Base-by-base conservation (phyloP, 805 yeast genomes). In the Yarrowia sp. region DNA sequence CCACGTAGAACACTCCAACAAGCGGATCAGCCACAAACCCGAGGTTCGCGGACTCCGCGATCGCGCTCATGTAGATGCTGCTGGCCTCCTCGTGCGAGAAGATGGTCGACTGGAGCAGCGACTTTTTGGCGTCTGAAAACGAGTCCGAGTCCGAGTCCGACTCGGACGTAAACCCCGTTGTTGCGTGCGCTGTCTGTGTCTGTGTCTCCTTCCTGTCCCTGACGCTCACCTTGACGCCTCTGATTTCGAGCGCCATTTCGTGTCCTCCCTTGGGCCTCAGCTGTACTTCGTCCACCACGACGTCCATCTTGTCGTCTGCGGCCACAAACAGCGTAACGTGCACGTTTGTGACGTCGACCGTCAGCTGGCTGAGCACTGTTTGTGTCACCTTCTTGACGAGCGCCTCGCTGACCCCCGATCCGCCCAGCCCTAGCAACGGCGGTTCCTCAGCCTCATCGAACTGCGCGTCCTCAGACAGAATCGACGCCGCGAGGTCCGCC, bases 41-140 rank as follows among this genome's bases (percentile, higher is more conserved):
- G 12, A 51, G 36, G 10, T 14, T 51, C 3, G 39, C 33, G 1
- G 58, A 51, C 32, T 77, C 0, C 82, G 64, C 62, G 10, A 86
- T 77, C 1, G 96, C 96, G 72, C 96, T 88, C 92, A 88, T 84
- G 69, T 88, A 90, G 18, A 89, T 79, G 2, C 91, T 84, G 49
- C 84, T 79, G 0, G 89, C 87, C 62, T 86, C 87, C 56, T 81
- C 84, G 61, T 83, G 86, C 1, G 93, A 84, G 69, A 85, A 86
- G 35, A 84, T 76, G 74, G 83, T 80, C 67, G 90, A 85, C 60
- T 73, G 69, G 53, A 72, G 22, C 61, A 68, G 59, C 27, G 64
- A 46, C 8, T 59, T 27, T 18, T 63, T 61, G 39, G 65, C 67
- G 49, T 68, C 66, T 21, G 65, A 63, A 18, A 53, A 42, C 22